Evolutionary conservation across 2,329 filamentous ascomycete species (phyloP).

Genomic region (Colletotrichum scovillei): DNA sequence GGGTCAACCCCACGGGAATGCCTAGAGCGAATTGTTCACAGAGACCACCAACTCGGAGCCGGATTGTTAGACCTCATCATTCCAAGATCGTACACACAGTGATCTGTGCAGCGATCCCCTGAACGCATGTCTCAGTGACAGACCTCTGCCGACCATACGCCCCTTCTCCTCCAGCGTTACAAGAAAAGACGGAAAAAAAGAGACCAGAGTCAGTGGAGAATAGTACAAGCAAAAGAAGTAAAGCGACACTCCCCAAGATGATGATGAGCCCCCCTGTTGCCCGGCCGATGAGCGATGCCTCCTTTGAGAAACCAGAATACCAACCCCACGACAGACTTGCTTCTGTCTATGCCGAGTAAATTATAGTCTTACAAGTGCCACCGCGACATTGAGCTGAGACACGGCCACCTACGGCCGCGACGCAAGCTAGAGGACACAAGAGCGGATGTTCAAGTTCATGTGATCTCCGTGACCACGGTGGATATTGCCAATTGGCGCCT

Average conservation of each 20-base stretch:
- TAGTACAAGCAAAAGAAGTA: conserved; percentile 25
- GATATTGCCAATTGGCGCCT: neutral
- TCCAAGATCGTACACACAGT: neutral
- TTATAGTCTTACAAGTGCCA: conserved; percentile 19
- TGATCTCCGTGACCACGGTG: neutral
- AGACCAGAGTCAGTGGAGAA: conserved; percentile 8
- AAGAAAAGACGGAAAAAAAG: conserved; percentile 22
- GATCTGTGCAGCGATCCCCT: neutral
- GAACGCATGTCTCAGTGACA: conserved; percentile 2
- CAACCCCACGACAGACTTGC: neutral
- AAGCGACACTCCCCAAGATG: neutral
- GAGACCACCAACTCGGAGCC: conserved; percentile 7
- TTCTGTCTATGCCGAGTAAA: conserved; percentile 2
- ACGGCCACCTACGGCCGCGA: neutral
- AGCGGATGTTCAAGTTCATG: neutral
- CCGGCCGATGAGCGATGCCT: neutral
- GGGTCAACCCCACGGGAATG: neutral
- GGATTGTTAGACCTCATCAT: conserved; percentile 4
- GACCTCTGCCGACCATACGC: neutral
- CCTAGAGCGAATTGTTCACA: conserved; percentile 3
- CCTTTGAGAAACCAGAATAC: neutral
- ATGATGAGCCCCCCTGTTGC: neutral
- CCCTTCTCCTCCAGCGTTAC: neutral
- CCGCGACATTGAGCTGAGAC: neutral
- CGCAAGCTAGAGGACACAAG: neutral